phyloP scores from a whole-genome alignment of 306 rosid genomes.

The Castanospermum australe region DNA sequence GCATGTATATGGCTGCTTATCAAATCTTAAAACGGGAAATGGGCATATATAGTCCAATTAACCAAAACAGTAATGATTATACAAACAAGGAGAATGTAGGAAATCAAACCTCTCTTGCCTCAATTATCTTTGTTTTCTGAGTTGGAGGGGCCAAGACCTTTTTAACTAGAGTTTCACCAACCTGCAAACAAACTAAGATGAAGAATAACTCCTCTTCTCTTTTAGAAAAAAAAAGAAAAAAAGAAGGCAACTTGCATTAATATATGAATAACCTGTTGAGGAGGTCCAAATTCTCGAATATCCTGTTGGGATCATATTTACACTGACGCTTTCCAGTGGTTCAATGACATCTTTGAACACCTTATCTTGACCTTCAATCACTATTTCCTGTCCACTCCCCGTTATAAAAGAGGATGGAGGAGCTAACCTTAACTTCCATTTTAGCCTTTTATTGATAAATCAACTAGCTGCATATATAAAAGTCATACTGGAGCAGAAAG shows the following conservation, averaged over 20 bases:
- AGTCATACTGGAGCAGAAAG: slow-evolving; percentile 15
- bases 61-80: not conserved
- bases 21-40: slow-evolving; percentile 1
- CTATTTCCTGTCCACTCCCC: slow-evolving; percentile 72
- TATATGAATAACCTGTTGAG: slow-evolving; percentile 57
- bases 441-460: slow-evolving; percentile 10
- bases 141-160: slow-evolving; percentile 84
- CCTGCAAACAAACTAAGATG: slow-evolving; percentile 42
- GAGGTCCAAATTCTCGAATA: slow-evolving; percentile 85
- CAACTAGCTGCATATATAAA: slow-evolving; percentile 23
- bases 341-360: slow-evolving; percentile 96
- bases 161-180: slow-evolving; percentile 76
- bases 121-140: slow-evolving; percentile 87
- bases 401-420: slow-evolving; percentile 21
- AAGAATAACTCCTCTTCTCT: not conserved
- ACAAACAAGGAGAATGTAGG: not conserved
- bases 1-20: not conserved
- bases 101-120: slow-evolving; percentile 76
- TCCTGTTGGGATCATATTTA: slow-evolving; percentile 67
- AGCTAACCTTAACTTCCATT: slow-evolving; percentile 28
- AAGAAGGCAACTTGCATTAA: not conserved
- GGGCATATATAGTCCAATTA: not conserved
- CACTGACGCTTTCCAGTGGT: slow-evolving; percentile 88
- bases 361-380: slow-evolving; percentile 92
- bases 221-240: too few relatives aligned